phyloP scores from a whole-genome alignment of 2,329 filamentous ascomycete genomes.

The Botrytis elliptica region DNA sequence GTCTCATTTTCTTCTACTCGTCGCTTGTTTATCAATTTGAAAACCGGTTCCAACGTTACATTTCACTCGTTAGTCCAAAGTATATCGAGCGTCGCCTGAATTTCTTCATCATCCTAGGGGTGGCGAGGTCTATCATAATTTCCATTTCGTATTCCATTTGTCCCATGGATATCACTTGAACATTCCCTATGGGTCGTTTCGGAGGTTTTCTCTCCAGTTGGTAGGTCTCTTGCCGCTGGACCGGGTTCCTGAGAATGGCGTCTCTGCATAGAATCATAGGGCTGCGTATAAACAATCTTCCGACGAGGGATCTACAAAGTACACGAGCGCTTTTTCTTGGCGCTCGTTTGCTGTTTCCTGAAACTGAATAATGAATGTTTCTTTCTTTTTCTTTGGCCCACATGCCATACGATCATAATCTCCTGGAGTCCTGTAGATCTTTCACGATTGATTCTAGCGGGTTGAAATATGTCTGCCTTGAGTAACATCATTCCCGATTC shows the following conservation, averaged over 20 bases:
- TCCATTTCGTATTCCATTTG: neutral
- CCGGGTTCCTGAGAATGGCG: neutral
- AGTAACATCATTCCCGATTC: neutral
- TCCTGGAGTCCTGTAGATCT: neutral
- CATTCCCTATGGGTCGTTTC: neutral
- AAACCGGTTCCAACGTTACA: neutral
- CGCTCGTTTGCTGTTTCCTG: neutral
- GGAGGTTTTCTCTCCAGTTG: neutral
- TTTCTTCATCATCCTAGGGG: neutral
- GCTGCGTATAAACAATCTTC: neutral
- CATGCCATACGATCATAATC: neutral
- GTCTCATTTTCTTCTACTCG: neutral
- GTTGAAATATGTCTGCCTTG: neutral
- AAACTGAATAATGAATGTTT: neutral
- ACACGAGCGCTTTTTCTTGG: neutral
- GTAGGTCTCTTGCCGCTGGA: neutral
- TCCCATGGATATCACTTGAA: neutral
- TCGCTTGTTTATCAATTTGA: neutral
- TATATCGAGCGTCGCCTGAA: neutral
- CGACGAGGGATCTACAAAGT: neutral
- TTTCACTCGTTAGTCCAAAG: neutral
- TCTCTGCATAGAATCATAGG: slow-evolving; percentile 8
- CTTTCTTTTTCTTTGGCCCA: neutral
- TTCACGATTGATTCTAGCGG: neutral
- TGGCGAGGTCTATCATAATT: neutral